Evolutionary conservation across 345 rosid genomes (phyloP), one percentile per base, ranked within the genome.

Genomic region (Hibiscus trionum): DNA sequence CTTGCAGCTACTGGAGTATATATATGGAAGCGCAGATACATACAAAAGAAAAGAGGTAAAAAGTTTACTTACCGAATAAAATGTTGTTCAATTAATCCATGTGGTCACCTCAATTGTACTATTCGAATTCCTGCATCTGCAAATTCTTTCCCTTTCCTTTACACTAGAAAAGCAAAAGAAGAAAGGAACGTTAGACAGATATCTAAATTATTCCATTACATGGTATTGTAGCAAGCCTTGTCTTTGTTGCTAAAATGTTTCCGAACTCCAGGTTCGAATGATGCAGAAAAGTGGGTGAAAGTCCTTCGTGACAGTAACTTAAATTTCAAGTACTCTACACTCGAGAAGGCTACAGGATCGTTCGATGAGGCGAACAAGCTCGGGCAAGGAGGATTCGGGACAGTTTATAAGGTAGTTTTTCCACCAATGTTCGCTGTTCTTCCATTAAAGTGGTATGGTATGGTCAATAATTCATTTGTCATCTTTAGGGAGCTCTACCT

Each of bases 321-420:
- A 86, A 89, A 91, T 82, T 91, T 94, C 85, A 94, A 91, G 75
- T 91, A 88, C 85, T 90, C 97, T 5, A 88, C 88, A 21, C 84
- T 94, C 1, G 99, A 91, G 85, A 94, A 85, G 58, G 97, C 97
- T 3, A 94, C 99, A 8, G 93, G 81, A 68, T 88, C 92, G 4
- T 94, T 94, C 61, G 85, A 81, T 37, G 72, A 56, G 1, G 84
- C 78, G 10, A 91, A 94, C 83, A 91, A 91, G 84, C 95, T 94
- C 24, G 99, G 99, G 63, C 99, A 94, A 76, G 99, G 99, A 67
- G 99, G 97, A 35, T 91, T 88, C 55, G 99, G 99, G 70, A 86
- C 96, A 65, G 99, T 94, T 39, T 91, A 94, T 76, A 91, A 94
- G 93, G 98, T 90, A 59, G 17, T 59, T 59, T 27, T 59, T 27